Base-by-base conservation (phyloP, 2,329 filamentous ascomycete species). In the Monascus ruber region DNA sequence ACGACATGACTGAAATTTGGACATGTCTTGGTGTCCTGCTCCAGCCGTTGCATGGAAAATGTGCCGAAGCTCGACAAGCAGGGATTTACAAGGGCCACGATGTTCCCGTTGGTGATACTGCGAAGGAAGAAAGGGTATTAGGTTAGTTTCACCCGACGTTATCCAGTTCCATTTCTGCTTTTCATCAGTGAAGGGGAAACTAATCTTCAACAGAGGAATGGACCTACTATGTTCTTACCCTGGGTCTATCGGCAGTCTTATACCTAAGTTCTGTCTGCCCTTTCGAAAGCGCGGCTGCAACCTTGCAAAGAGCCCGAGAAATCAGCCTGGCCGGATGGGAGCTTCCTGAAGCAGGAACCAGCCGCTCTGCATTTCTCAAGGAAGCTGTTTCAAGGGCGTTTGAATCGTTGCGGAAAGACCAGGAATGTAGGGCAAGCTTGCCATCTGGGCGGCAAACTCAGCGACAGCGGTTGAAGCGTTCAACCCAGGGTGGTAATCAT, bases 1-100 rank as follows among this genome's bases (percentile, higher is more conserved):
- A 77, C 46, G 76, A 80, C 51, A 77, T 81, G 66, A 75, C 69
- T 31, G 77, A 81, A 49, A 65, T 81, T 7, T 81, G 77, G 77
- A 76, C 71, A 6, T 79, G 76, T 48, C 53, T 81, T 32, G 66
- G 68, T 17, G 68, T 72, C 5, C 58, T 81, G 5, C 56, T 81
- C 3, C 69, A 74, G 37, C 68, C 67, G 6, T 70, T 79, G 36
- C 69, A 73, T 41, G 74, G 70, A 1, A 69, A 70, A 38, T 69
- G 69, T 26, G 61, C 63, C 24, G 69, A 77, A 48, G 77, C 77
- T 24, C 64, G 74, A 26, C 60, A 67, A 27, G 66, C 63, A 41
- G 77, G 77, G 5, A 59, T 81, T 27, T 81, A 73, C 48, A 69
- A 77, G n/a, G 62, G 63, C 11, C 67, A 71, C 17, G 66, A 73